Base-by-base conservation (phyloP, 257 asterid genomes). In the Coffea eugenioides region DNA sequence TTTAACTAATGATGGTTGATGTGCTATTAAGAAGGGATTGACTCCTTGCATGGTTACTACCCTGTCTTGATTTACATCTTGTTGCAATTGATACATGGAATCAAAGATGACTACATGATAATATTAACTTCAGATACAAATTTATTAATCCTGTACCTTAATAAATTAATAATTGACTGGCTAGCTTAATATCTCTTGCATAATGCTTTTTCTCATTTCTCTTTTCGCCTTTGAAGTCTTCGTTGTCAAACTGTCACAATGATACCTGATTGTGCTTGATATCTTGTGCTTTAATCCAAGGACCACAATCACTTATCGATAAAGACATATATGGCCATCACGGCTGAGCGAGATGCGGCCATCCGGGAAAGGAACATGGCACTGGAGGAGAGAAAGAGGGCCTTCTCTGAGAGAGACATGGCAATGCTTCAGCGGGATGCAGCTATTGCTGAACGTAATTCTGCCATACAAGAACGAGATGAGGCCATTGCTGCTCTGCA, bases 271-370 rank as follows among this genome's bases (percentile, higher is more conserved):
- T 72, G 31, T 77, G 66, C 69, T 56, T 77, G 73, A 77, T 61
- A 69, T 25, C 21, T 66, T 86, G 27, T 74, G 62, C 81, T 76
- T 69, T 77, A 80, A 64, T 83, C 39, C 74, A 90, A 92, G 98
- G 96, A 92, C 82, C 94, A 88, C 85, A 90, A 89, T 85, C 92
- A 91, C 82, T 80, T 87, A 85, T 89, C 94, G 15, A 87, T 94
- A 86, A 91, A 88, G 90, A 92, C 97, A 80, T 94, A 87, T 80
- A 91, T 94, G 97, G 89, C 98, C 88, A 91, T 94, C 89, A 91
- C 88, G 89, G 92, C 97, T 39, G 97, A 92, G 88, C 89, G 97
- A 88, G 97, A 94, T 87, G 97, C 97, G 34, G 98, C 98, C 76
- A 92, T 94, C 81, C 89, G 91, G 43, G 98, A 94, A 82, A 88